These are phyloP conservation scores for Neoboletus magnificus DNA, from an alignment of 768 basidiomycete species.

Conservation along the genomic window DNA sequence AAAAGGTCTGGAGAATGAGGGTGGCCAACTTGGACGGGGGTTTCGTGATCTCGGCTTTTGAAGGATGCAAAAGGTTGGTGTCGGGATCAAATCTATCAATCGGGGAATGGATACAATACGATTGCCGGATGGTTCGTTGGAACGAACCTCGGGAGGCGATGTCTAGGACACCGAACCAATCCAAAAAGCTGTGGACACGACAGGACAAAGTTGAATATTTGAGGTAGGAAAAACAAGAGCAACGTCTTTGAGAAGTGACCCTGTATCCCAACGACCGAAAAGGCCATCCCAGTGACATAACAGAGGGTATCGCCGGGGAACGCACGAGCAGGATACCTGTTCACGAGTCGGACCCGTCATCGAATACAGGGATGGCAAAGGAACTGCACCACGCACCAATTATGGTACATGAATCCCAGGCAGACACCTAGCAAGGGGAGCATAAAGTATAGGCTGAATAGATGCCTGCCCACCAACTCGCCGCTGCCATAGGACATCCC, in stretches of 20 bases:
- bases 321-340: conserved; percentile 91
- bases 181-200: conserved; percentile 95
- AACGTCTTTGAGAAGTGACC: conserved; percentile 97
- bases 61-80: conserved; percentile 78
- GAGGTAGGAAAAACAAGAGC: conserved; percentile 94
- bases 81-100: conserved; percentile 62
- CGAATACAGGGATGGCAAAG: not conserved
- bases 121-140: not conserved
- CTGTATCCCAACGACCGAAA: conserved; percentile 95
- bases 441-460: conserved; percentile 98
- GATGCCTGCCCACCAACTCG: conserved; percentile 85
- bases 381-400: conserved; percentile 62
- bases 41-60: conserved; percentile 56
- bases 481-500: conserved; percentile 85
- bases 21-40: conserved; percentile 55
- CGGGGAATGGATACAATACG: not conserved
- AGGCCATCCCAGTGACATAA: conserved; percentile 98
- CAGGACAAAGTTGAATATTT: conserved; percentile 95
- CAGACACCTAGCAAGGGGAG: conserved; percentile 90
- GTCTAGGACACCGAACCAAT: conserved; percentile 89
- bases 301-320: conserved; percentile 98
- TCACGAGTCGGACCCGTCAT: not conserved
- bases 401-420: conserved; percentile 88
- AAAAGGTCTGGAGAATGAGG: conserved; percentile 56
- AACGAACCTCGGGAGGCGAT: conserved; percentile 83